Base-by-base conservation (phyloP, 2,329 filamentous ascomycete species). In the Aspergillus fumigatus region DNA sequence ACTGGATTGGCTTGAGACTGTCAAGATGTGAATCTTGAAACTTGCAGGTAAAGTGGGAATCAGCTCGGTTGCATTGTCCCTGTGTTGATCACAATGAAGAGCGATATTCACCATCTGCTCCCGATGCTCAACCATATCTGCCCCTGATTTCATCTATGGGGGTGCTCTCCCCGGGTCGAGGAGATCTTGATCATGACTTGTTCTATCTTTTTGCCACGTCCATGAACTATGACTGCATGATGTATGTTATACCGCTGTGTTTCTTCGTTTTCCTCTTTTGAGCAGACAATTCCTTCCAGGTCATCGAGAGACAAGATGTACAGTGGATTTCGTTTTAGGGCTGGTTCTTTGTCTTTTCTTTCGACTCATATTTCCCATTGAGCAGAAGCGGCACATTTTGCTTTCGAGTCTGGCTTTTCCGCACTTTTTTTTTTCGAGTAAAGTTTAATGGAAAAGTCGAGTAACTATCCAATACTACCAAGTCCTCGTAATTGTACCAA, bases 191-290 rank as follows among this genome's bases (percentile, higher is more conserved):
- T 58, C 60, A 62, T 57, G 58, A 60, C 57, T 55, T 53, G 45
- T 53, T 57, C 57, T 32, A 52, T 57, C 58, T 60, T 60, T 60
- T 63, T 60, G 54, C 57, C 57, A 65, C 61, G 58, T 66, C 64
- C 58, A 67, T 56, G 64, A 67, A 65, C 66, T 62, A 72, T 67
- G 69, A 70, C 66, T 68, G 63, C 64, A 67, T 70, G 67, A 72
- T 72, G 68, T 73, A 71, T 65, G 69, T 38, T 70, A 71, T 72
- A 70, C 60, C 59, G 59, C 62, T 63, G 57, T 19, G 29, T 48
- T 53, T 48, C 47, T 58, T 62, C 51, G 45, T 54, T 59, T 59
- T 57, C 54, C 47, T 50, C 48, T 21, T 29, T 50, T 50, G 57
- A 56, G 58, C 59, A 56, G 59, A 52, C 41, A 47, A 50, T 51